Base-by-base conservation (phyloP, 2,329 filamentous ascomycete genomes). In the Hypoxylon sp. region DNA sequence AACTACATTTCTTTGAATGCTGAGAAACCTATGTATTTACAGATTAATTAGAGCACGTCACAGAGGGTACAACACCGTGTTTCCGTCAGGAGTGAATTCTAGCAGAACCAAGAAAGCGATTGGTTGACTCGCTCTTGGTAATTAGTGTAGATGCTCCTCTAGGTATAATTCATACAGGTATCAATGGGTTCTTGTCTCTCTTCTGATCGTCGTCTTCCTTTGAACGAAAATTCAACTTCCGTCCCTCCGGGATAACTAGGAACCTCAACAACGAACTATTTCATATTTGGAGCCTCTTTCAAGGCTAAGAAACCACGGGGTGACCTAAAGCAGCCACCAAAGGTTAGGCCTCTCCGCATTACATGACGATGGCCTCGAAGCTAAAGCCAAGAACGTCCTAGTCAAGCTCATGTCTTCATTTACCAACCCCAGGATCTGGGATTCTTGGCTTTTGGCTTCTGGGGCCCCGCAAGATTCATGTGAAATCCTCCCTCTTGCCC, bases 401-500 rank as follows among this genome's bases (percentile, higher is more conserved):
- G 62, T 63, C 55, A 26, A 61, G 54, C 46, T 66, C 59, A 61
- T 44, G 26, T 60, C 49, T 33, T 68, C 54, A 49, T 57, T 56
- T 57, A 3, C 58, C 54, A 67, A 60, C 53, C 53, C 66, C 66
- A 59, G 56, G 56, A 54, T 57, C 49, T 51, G 32, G 56, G 50
- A 46, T 62, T 30, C 42, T 36, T 50, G 57, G 36, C 40, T 32
- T n/a, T 60, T 16, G 61, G 36, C 24, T 30, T 60, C 55, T 49
- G 66, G 66, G 66, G 51, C 66, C 66, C 66, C 66, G 66, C 66
- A 66, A 63, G 38, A 48, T 66, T 68, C 59, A 62, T 66, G 54
- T 65, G 49, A 68, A 62, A 53, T 38, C 24, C 36, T 52, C 58
- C 65, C 62, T 66, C 65, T 61, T 61, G 58, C 48, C 62, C 63